Evolutionary conservation across 495 filamentous ascomycete species (phyloP), one percentile per base, ranked within the genome.

Genomic region (Podospora pseudopauciseta): DNA sequence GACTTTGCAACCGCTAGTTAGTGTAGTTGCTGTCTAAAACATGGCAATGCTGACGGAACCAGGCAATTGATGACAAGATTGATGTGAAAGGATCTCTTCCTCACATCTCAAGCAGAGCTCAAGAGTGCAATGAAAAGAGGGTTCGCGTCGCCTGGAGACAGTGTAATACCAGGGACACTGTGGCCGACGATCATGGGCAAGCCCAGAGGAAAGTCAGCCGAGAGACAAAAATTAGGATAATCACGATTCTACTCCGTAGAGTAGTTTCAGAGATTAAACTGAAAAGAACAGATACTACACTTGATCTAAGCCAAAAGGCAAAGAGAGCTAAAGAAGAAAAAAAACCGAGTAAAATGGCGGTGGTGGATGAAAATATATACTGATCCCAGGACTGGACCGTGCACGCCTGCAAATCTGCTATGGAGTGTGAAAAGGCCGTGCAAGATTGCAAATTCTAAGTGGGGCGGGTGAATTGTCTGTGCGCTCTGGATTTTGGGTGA

Each of bases 281-380:
- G 90, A 93, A 93, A 94, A 96, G 92, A 96, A 96, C 92, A 96
- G 92, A 95, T 96, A 95, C 92, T 94, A 95, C 91, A 95, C 92
- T 94, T 94, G 92, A 95, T 94, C 92, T 95, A 90, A 91, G 88
- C 88, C 88, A 90, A 88, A 87, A 88, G 88, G 87, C 74, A 76
- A 78, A 76, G 74, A 76, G 74, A 76, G 74, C 74, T 76, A 69
- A 76, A 72, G 70, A 76, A 71, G 59, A 76, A 72, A 77, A 63
- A 70, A 58, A 58, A 58, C n/a, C 19, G 11, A 58, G 55, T 26
- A 58, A 58, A 58, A 26, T 26, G n/a, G 55, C n/a, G 18, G 6
- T 4, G n/a, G 0, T 26, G 55, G 7, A 4, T 19, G 55, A 58
- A 19, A 58, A 20, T 58, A 58, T 58, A 58, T 58, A 58, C n/a